Percentiles rank a stretch among this genome's conserved stretches.
Conservation (phyloP, 2,329 filamentous ascomycete genomes). For the Pseudocercospora eumusae region DNA sequence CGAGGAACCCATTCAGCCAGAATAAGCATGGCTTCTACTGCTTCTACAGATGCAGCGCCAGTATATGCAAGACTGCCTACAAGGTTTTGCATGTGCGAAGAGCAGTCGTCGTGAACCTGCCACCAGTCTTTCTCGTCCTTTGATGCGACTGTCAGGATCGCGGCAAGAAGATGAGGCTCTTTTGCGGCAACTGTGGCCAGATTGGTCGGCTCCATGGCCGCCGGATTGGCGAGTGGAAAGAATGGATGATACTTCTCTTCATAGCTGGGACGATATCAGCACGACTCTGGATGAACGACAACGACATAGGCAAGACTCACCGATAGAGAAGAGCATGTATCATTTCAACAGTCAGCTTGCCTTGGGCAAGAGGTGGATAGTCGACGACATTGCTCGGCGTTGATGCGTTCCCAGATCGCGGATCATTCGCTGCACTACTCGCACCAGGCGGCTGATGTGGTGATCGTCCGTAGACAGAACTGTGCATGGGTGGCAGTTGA, state of each 20-base stretch:
- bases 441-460: conserved; percentile 14
- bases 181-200: conserved; percentile 33
- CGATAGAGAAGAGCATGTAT: conserved; percentile 35
- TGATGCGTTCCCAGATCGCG: conserved; percentile 3
- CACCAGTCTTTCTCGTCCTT: conserved; percentile 40
- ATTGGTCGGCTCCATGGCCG: conserved; percentile 35
- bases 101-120: conserved; percentile 39
- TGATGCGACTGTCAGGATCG: conserved; percentile 39
- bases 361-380: conserved; percentile 36
- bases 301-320: conserved; percentile 10
- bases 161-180: conserved; percentile 38
- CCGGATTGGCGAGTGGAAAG: conserved; percentile 38
- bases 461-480: conserved; percentile 29
- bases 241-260: conserved; percentile 40
- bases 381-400: conserved; percentile 29
- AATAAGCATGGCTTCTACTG: conserved; percentile 40
- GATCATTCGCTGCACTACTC: conserved; percentile 15
- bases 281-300: neutral
- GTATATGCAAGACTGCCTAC: conserved; percentile 37
- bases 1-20: conserved; percentile 40
- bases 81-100: conserved; percentile 39
- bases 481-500: conserved; percentile 37
- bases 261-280: conserved; percentile 24
- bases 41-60: conserved; percentile 37
- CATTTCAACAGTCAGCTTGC: conserved; percentile 35